Percentiles rank a stretch among this genome's conserved stretches.
phyloP scores from a whole-genome alignment of 73 alveolate genomes.

The Tetrahymena borealis region DNA sequence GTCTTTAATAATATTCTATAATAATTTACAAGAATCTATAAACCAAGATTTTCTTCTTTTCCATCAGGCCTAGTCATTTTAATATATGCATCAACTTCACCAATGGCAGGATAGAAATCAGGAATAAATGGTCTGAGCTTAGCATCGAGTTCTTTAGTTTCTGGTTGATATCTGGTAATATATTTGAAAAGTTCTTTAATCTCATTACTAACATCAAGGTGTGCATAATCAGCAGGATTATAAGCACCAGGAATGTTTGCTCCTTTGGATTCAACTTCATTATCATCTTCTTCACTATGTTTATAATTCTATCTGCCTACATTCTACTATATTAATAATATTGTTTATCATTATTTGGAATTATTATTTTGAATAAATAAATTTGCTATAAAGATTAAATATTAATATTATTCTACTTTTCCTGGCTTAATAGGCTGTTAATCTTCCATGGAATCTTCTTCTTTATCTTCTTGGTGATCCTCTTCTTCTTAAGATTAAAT shows the following conservation, averaged over 20 bases:
- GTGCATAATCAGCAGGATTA: slow-evolving; percentile 78
- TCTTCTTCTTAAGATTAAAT: not conserved
- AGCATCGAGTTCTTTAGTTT: slow-evolving; percentile 84
- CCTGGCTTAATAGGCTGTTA: not conserved
- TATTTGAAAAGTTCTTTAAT: slow-evolving; percentile 69
- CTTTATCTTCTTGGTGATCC: not conserved
- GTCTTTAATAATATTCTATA: not conserved
- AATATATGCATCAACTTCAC: slow-evolving; percentile 94
- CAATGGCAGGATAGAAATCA: slow-evolving; percentile 89
- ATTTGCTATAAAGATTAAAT: not conserved
- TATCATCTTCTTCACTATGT: slow-evolving; percentile 17
- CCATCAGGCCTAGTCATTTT: slow-evolving; percentile 94
- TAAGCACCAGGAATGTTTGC: slow-evolving; percentile 61
- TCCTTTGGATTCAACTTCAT: slow-evolving; percentile 18
- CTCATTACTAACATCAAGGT: slow-evolving; percentile 64
- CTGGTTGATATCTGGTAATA: slow-evolving; percentile 78
- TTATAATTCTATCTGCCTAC: slow-evolving; percentile 11
- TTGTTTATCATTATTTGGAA: slow-evolving; percentile 20
- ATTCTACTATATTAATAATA: slow-evolving; percentile 2
- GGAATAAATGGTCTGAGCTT: slow-evolving; percentile 93
- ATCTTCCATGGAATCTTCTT: not conserved
- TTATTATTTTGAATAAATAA: no score
- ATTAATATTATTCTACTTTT: not conserved
- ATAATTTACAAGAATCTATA: slow-evolving; percentile 42
- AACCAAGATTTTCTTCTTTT: slow-evolving; percentile 73